Base-by-base conservation (phyloP, 345 rosid genomes). In the Bruguiera gymnorhiza region DNA sequence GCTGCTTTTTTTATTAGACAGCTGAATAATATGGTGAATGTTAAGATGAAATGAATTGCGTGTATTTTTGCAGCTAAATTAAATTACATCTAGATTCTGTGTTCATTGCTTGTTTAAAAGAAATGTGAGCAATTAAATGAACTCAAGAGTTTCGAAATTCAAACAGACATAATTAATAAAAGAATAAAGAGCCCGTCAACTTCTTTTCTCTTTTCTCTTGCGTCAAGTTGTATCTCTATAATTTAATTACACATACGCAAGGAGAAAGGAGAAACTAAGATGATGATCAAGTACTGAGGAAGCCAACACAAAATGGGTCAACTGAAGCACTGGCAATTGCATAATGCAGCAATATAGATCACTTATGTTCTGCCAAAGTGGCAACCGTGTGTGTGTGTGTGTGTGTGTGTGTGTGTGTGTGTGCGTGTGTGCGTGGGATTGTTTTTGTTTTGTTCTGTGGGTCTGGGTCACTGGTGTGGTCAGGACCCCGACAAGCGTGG, bases 401-500 rank as follows among this genome's bases (percentile, higher is more conserved):
- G 58, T 11, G 58, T 6, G 27, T 8, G 59, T 3, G 5, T 10
- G 1, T 3, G 59, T 55, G 59, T 32, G 36, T 6, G 36, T 32
- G 7, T 11, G 1, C 9, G 59, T 55, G 60, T 43, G 50, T 11
- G 50, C 3, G 50, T 13, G 6, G 50, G 50, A 43, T 43, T 43
- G 5, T 43, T 43, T 43, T 43, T 43, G 50, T 13, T 43, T 39
- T 39, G 46, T 11, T 39, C 10, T 39, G 46, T 39, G 50, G 19
- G 50, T 43, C 50, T 43, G 50, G 19, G 50, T 43, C 50, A 13
- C 50, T 43, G 50, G 50, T 24, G 70, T 36, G 53, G 70, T 67
- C 75, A 65, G 34, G 43, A 62, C 10, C 60, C 79, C 76, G 85
- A 82, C 85, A 79, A 76, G 83, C 85, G 71, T 71, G 83, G 75